These are phyloP conservation scores for Solanum sejunctum DNA, from an alignment of 257 asterid species.

Conservation along the genomic window DNA sequence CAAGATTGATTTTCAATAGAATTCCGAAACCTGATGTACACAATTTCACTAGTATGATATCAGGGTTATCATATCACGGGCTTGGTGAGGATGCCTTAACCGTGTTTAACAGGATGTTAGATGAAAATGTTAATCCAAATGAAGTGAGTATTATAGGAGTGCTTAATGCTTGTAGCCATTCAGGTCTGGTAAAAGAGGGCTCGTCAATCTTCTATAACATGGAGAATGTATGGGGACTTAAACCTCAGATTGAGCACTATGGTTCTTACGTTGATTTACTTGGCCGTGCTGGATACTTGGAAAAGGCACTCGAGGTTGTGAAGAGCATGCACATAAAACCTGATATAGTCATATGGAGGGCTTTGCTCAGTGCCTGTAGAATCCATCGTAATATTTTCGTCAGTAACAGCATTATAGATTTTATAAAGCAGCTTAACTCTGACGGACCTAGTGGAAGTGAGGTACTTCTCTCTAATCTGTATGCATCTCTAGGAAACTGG, in stretches of 20 bases:
- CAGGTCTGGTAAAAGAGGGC: slow-evolving; percentile 59
- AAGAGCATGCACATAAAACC: slow-evolving; percentile 54
- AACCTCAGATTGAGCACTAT: slow-evolving; percentile 62
- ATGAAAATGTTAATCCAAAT: slow-evolving; percentile 40
- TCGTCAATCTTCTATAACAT: slow-evolving; percentile 50
- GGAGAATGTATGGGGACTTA: slow-evolving; percentile 41
- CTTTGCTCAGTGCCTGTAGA: slow-evolving; percentile 68
- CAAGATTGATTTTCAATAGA: slow-evolving; percentile 30
- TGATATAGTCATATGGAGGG: slow-evolving; percentile 60
- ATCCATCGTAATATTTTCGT: slow-evolving; percentile 38
- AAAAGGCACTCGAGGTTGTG: slow-evolving; percentile 52
- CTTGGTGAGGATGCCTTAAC: slow-evolving; percentile 43
- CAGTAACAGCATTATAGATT: slow-evolving; percentile 35
- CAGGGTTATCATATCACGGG: slow-evolving; percentile 58
- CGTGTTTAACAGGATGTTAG: slow-evolving; percentile 42
- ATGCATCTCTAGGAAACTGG: slow-evolving; percentile 77
- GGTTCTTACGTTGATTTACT: slow-evolving; percentile 77
- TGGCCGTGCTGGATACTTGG: slow-evolving; percentile 74
- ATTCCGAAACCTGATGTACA: slow-evolving; percentile 33
- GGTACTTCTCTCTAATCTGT: slow-evolving; percentile 60
- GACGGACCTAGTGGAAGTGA: slow-evolving; percentile 24
- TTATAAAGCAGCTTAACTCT: slow-evolving; percentile 32
- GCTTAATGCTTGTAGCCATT: slow-evolving; percentile 74
- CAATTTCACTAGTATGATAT: slow-evolving; percentile 62
- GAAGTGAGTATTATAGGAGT: slow-evolving; percentile 52